Evolutionary conservation across 108 stramenopile genomes (phyloP), one percentile per base, ranked within the genome.

Genomic region (Cyclotella cryptica): DNA sequence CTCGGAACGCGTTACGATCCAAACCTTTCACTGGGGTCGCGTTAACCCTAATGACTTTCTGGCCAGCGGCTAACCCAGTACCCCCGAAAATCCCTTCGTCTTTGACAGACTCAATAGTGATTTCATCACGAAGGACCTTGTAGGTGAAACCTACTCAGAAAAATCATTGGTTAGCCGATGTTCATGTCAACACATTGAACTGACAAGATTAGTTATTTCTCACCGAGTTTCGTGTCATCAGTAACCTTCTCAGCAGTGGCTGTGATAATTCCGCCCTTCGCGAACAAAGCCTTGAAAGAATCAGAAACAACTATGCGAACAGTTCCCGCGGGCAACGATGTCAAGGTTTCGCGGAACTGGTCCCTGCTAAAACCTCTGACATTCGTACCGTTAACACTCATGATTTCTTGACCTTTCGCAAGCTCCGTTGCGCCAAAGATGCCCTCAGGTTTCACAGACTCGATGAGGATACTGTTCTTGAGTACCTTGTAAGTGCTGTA

Each of bases 151-250:
- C 49, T 51, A 6, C 4, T 35, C n/a, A n/a, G n/a, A n/a, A n/a
- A n/a, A n/a, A n/a, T n/a, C n/a, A n/a, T n/a, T n/a, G n/a, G n/a
- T n/a, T n/a, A n/a, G n/a, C n/a, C n/a, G n/a, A n/a, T n/a, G n/a
- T n/a, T n/a, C n/a, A n/a, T n/a, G n/a, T n/a, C n/a, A n/a, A n/a
- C n/a, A n/a, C n/a, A n/a, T n/a, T n/a, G n/a, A n/a, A n/a, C n/a
- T 35, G 35, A 35, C 35, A 35, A 2, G 6, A 35, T 35, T 2
- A 6, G 35, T 35, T 35, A 2, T 8, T 8, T 19, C 49, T 51
- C 49, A 58, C 57, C 57, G 22, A 58, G 57, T 21, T 58, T 58
- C 4, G 57, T 58, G 22, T 58, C 57, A 24, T 24, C 26, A 28
- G 57, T 28, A 7, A 14, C 57, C 14, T 58, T 58, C 19, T 58